Conservation (phyloP, 768 basidiomycete genomes). For the Sistotremastrum niveocremeum region DNA sequence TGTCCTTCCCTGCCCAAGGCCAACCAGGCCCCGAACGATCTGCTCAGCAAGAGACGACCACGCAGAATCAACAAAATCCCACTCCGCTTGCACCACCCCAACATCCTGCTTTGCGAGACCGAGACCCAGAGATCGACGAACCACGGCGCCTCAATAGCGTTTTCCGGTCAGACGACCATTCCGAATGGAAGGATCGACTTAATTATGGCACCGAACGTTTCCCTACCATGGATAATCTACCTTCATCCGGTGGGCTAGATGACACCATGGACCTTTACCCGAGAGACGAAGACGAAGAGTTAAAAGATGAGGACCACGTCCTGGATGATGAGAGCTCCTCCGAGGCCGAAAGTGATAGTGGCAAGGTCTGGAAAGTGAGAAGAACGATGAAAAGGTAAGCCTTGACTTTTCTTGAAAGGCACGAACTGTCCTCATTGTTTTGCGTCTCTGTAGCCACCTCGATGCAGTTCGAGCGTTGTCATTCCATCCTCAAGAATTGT, state of each 20-base stretch:
- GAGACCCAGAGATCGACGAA: conserved; percentile 33
- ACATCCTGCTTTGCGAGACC: conserved; percentile 16
- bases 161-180: conserved; percentile 74
- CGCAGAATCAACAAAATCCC: conserved; percentile 16
- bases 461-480: conserved; percentile 85
- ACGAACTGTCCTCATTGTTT: background rate
- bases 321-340: conserved; percentile 28
- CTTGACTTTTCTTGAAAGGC: conserved; percentile 1
- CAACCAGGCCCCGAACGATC: no score
- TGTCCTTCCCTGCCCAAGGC: no score
- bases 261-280: background rate
- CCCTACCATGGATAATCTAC: background rate
- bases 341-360: conserved; percentile 53
- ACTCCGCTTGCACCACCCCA: conserved; percentile 18
- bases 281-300: conserved; percentile 58
- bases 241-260: background rate
- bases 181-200: conserved; percentile 67
- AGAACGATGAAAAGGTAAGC: conserved; percentile 82
- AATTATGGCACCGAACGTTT: conserved; percentile 5
- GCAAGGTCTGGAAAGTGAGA: conserved; percentile 75
- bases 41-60: conserved; percentile 5
- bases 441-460: conserved; percentile 50
- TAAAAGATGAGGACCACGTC: conserved; percentile 43
- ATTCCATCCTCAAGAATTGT: conserved; percentile 77
- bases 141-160: conserved; percentile 57